Conservation (phyloP, 2,329 filamentous ascomycete species). For the Cladophialophora yegresii region DNA sequence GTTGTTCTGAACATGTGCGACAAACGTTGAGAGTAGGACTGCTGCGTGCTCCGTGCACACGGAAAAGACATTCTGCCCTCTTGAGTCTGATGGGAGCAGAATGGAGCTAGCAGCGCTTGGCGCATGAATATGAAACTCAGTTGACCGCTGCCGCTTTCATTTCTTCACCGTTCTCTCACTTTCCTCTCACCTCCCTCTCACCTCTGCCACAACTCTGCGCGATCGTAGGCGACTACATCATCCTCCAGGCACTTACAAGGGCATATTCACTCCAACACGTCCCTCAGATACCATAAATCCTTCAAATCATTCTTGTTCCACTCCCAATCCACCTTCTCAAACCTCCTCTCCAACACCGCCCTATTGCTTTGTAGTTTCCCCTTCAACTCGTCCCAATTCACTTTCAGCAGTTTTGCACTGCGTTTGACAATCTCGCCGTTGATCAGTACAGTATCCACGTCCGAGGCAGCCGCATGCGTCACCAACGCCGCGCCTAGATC, state of each 20-base stretch:
- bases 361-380: not conserved
- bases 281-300: not conserved
- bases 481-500: constrained; percentile 49
- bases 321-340: constrained; percentile 14
- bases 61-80: no score
- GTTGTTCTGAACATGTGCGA: no score
- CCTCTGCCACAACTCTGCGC: not conserved
- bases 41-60: no score
- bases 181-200: not conserved
- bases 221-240: no score
- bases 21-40: no score
- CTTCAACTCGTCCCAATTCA: constrained; percentile 20
- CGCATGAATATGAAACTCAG: not conserved
- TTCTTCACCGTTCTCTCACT: no score
- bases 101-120: not conserved
- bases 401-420: constrained; percentile 27
- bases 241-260: no score
- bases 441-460: constrained; percentile 50
- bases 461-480: constrained; percentile 44
- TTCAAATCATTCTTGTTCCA: constrained; percentile 8
- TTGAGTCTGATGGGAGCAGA: no score
- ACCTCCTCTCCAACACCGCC: constrained; percentile 21
- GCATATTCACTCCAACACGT: not conserved
- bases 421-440: constrained; percentile 48
- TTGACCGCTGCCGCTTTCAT: no score